phyloP scores from a whole-genome alignment of 495 filamentous ascomycete genomes.

The Chlorociboria aeruginascens region DNA sequence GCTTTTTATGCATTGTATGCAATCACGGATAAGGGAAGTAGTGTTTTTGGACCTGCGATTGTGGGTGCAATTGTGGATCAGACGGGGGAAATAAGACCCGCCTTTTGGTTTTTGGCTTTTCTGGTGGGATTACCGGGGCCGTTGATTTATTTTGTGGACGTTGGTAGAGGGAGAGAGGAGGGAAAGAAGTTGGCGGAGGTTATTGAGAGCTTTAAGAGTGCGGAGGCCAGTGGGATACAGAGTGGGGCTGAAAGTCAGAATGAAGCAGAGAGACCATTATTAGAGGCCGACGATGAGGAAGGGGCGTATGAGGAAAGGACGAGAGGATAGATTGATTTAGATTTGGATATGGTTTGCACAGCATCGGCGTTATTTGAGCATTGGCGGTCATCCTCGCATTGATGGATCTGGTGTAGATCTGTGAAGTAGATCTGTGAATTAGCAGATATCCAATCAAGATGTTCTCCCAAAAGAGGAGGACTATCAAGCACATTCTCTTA shows the following conservation, averaged over 20 bases:
- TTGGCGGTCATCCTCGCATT: too few species aligned
- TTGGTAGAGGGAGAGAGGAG: constrained; percentile 78
- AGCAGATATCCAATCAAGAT: too few species aligned
- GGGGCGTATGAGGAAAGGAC: constrained; percentile 3
- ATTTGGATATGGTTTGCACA: background rate
- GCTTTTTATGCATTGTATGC: constrained; percentile 95
- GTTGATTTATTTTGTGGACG: constrained; percentile 73
- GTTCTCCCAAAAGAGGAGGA: too few species aligned
- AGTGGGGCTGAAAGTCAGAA: background rate
- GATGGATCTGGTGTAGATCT: too few species aligned
- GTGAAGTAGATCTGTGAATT: too few species aligned
- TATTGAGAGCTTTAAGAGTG: constrained; percentile 43
- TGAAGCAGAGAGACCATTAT: constrained; percentile 3
- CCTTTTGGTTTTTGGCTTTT: constrained; percentile 83
- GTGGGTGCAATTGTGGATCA: constrained; percentile 85
- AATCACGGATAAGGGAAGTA: constrained; percentile 94
- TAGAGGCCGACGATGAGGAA: constrained; percentile 5
- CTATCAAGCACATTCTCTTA: too few species aligned
- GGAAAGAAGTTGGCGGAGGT: constrained; percentile 57
- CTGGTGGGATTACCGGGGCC: constrained; percentile 75
- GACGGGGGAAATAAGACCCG: constrained; percentile 81
- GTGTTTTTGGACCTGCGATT: constrained; percentile 86
- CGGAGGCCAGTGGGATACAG: constrained; percentile 3
- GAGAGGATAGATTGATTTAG: too few species aligned
- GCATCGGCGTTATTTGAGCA: too few species aligned